A percentile compares a stretch with the other conserved stretches of the same genome.
These are phyloP conservation scores for Hygrocybe punicea DNA, from an alignment of 768 basidiomycete species.

Conservation along the genomic window DNA sequence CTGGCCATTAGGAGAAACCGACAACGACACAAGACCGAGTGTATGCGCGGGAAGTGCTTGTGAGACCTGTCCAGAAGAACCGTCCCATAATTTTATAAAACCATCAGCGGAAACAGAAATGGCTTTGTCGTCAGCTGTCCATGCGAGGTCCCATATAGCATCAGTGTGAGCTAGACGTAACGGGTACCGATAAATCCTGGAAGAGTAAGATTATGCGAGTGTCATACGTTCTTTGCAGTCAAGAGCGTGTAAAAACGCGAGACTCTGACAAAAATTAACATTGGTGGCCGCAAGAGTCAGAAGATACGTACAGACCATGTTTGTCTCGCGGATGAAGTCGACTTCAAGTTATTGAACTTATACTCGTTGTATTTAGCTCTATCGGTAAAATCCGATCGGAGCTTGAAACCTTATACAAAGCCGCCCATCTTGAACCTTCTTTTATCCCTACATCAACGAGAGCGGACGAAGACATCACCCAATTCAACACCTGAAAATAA, in stretches of 20 bases:
- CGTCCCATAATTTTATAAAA: slow-evolving; percentile 68
- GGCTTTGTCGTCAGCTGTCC: slow-evolving; percentile 63
- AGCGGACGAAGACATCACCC: slow-evolving; percentile 88
- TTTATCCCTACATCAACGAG: slow-evolving; percentile 82
- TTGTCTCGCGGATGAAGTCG: no score
- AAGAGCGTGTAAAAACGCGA: slow-evolving; percentile 68
- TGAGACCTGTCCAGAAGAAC: slow-evolving; percentile 60
- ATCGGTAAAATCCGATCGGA: slow-evolving; percentile 47
- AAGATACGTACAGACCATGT: neutral
- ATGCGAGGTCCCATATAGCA: slow-evolving; percentile 73
- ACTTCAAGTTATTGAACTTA: no score
- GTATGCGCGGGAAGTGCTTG: slow-evolving; percentile 66
- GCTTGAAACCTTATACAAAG: slow-evolving; percentile 41
- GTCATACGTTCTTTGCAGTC: slow-evolving; percentile 73
- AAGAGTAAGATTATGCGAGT: neutral
- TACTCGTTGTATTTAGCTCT: no score
- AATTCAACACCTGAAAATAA: slow-evolving; percentile 29
- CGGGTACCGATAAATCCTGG: neutral
- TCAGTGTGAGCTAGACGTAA: slow-evolving; percentile 65
- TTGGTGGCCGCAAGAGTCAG: neutral
- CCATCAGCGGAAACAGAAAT: slow-evolving; percentile 80
- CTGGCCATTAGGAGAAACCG: slow-evolving; percentile 61
- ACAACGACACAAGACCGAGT: slow-evolving; percentile 80
- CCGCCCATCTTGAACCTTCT: slow-evolving; percentile 43
- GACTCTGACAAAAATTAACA: slow-evolving; percentile 45